phyloP scores from a whole-genome alignment of 768 basidiomycete genomes.

The Psilocybe subaeruginosa region DNA sequence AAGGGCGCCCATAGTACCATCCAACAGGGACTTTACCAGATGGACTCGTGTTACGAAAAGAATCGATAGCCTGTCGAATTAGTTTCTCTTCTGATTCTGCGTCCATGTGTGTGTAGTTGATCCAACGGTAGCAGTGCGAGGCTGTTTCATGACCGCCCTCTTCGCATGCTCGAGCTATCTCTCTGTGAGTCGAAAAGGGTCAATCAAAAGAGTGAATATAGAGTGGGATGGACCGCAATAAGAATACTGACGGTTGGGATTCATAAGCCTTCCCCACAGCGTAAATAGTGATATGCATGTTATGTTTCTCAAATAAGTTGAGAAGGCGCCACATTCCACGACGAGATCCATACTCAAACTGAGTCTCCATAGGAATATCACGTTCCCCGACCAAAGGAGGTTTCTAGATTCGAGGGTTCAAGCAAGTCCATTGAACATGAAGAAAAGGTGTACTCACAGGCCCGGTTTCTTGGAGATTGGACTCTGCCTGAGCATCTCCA shows the following conservation, averaged over 20 bases:
- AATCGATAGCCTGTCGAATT: slow-evolving; percentile 18
- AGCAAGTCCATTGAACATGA: not conserved
- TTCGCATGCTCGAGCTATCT: slow-evolving; percentile 19
- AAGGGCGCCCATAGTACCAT: slow-evolving; percentile 22
- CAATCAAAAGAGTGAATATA: not conserved
- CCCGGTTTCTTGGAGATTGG: slow-evolving; percentile 14
- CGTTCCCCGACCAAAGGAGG: slow-evolving; percentile 12
- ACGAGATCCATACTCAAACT: slow-evolving; percentile 22
- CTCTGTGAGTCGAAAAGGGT: not conserved
- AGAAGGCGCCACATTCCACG: slow-evolving; percentile 22
- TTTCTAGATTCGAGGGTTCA: slow-evolving; percentile 5
- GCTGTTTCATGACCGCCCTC: slow-evolving; percentile 20
- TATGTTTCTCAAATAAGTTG: slow-evolving; percentile 20
- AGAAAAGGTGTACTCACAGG: slow-evolving; percentile 5
- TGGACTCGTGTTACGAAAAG: slow-evolving; percentile 17
- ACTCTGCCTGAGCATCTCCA: slow-evolving; percentile 19
- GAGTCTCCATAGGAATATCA: slow-evolving; percentile 21
- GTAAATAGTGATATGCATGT: slow-evolving; percentile 18
- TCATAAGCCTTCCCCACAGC: slow-evolving; percentile 22
- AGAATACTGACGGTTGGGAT: slow-evolving; percentile 11
- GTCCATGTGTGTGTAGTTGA: slow-evolving; percentile 20
- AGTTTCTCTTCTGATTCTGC: slow-evolving; percentile 16
- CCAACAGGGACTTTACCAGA: slow-evolving; percentile 17
- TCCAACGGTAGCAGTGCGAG: slow-evolving; percentile 23
- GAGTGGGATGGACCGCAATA: not conserved